Base-by-base conservation (phyloP, 164 flowering plant genomes). In the Nymphaea colorata region DNA sequence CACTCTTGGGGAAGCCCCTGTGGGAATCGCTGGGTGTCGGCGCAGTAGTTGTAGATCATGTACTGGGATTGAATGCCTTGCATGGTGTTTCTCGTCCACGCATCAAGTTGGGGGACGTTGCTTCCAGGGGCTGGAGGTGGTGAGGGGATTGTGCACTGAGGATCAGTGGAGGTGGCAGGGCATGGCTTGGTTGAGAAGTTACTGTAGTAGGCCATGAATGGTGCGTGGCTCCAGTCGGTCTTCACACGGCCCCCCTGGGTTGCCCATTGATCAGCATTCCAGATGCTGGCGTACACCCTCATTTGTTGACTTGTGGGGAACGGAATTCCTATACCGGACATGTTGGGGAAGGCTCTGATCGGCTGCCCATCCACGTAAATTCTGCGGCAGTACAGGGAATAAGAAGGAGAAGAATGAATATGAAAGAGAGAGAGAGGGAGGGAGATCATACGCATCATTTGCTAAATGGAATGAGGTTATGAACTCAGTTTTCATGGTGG, bases 11-110 rank as follows among this genome's bases (percentile, higher is more conserved):
- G 96, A 43, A 84, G 41, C 10, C 53, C 53, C 10, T 79, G 82
- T 6, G 96, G 89, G 76, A 68, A 75, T 0, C 98, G 79, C 0
- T 93, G 77, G 67, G 69, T 81, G 67, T 93, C 96, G 36, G 84
- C 77, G 81, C 98, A 90, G 71, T 93, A 93, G 72, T 93, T 96
- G 44, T 93, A 93, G 75, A 79, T 81, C 96, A 93, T 80, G 79
- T 89, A 47, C 53, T 47, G 6, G 2, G 53, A 6, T 12, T 47
- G 53, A 6, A 3, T 6, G 11, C 53, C 53, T 12, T 47, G 53
- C 53, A 47, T 47, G 10, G 53, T 47, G 53, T 12, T 47, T 12
- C 53, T 47, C 11, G 53, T 47, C 53, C 53, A 47, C 10, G 6
- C 53, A 47, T 47, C 53, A 6, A 47, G 53, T 1, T 6, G 53